Base-by-base conservation (phyloP, 164 flowering plant genomes). In the Annona squamosa region DNA sequence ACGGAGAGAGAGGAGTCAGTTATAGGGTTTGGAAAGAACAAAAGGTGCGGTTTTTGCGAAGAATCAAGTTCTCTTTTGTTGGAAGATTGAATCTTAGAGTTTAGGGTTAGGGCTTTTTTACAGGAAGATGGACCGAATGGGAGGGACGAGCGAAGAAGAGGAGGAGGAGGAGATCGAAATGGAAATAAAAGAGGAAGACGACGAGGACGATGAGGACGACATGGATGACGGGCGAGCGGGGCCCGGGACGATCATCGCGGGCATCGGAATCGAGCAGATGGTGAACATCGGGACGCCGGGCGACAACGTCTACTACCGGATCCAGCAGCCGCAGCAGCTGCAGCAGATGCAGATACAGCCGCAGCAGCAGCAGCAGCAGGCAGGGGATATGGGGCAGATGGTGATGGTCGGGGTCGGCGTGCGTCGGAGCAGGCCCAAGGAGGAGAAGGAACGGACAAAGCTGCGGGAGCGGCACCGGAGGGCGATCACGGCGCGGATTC, bases 361-460 rank as follows among this genome's bases (percentile, higher is more conserved):
- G 81, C 85, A 82, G 19, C 83, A 80, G n/a, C 84, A 71, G 63
- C 63, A 72, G 66, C 88, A 84, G 77, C 46, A 59, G 41, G 73
- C 48, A 71, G 42, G 90, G 85, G 56, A 87, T 81, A 78, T 79
- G 78, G 70, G 59, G 84, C 61, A 67, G 72, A 70, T 6, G 85
- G 80, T 19, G 72, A 70, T 6, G 85, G 80, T 19, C 65, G 82
- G 76, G 42, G 90, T 90, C 41, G 87, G 81, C n/a, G 63, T 66
- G 19, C 75, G 94, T 70, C 83, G 98, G 86, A 81, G 87, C 72
- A 84, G 99, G 72, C 98, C 99, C 1, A 70, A 87, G 19, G 99
- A 95, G 75, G 99, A 95, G 79, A 95, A 91, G 81, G 99, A 95
- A 81, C 84, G 98, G 76, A 95, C 99, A 5, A 95, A 95, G 82